Evolutionary conservation across 2,329 filamentous ascomycete genomes (phyloP).

Genomic region (Penicillium frequentans): DNA sequence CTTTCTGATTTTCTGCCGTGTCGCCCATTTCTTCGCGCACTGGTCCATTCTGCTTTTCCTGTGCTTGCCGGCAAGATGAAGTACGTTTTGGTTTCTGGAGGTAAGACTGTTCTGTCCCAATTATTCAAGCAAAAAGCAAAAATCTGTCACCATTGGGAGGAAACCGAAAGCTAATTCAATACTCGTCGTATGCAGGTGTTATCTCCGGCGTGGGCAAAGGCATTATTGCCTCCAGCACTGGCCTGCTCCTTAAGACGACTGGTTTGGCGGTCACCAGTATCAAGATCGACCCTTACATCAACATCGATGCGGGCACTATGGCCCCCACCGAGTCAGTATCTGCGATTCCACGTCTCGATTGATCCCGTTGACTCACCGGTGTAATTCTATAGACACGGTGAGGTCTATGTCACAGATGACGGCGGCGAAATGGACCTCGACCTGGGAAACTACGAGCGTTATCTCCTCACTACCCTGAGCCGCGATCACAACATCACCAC

Average conservation of each 20-base stretch:
- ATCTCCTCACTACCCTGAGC: constrained; percentile 78
- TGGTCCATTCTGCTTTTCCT: not conserved
- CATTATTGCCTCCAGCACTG: constrained; percentile 59
- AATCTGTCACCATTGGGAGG: not conserved
- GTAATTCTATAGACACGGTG: constrained; percentile 65
- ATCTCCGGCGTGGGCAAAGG: constrained; percentile 58
- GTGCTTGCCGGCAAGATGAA: constrained; percentile 59
- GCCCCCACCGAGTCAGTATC: constrained; percentile 25
- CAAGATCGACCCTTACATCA: constrained; percentile 66
- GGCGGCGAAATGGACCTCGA: constrained; percentile 76
- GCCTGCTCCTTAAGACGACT: constrained; percentile 30
- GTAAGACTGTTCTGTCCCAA: constrained; percentile 45
- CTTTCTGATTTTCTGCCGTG: constrained; percentile 2
- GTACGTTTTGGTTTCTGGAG: constrained; percentile 78
- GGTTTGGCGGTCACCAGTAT: constrained; percentile 31
- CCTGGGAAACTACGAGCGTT: constrained; percentile 75
- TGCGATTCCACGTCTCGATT: not conserved
- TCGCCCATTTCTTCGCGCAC: not conserved
- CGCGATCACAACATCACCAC: constrained; percentile 96
- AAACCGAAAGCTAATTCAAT: not conserved
- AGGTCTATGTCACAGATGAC: constrained; percentile 84
- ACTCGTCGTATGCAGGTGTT: constrained; percentile 35
- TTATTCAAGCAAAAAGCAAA: not conserved
- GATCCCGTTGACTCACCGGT: not conserved
- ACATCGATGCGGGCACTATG: constrained; percentile 74